A percentile compares a stretch with the other conserved stretches of the same genome.
phyloP scores from a whole-genome alignment of 208 protist species.

The Entamoeba histolytica region DNA sequence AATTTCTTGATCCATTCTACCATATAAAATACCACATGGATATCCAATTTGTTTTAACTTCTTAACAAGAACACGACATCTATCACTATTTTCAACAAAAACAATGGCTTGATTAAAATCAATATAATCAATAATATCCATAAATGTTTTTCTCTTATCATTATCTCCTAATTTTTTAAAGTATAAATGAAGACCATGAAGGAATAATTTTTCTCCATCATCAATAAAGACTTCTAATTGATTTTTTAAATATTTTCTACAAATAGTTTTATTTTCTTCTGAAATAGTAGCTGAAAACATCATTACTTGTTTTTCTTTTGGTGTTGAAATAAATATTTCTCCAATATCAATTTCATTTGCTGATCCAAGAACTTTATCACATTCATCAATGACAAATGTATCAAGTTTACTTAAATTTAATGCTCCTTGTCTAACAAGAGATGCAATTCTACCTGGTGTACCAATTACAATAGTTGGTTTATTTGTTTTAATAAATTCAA shows the following conservation, averaged over 20 bases:
- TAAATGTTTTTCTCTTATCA: conserved; percentile 84
- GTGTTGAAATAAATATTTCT: not conserved
- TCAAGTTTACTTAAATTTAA: conserved; percentile 52
- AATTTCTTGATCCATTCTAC: conserved; percentile 68
- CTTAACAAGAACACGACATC: conserved; percentile 68
- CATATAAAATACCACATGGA: conserved; percentile 77
- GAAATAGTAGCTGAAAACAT: conserved; percentile 48
- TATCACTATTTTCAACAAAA: conserved; percentile 70
- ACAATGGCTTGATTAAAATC: conserved; percentile 99
- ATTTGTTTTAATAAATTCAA: conserved; percentile 1
- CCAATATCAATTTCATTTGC: not conserved
- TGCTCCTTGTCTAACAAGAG: not conserved
- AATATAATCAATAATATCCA: conserved; percentile 83
- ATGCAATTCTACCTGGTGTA: conserved; percentile 64
- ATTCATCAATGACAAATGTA: conserved; percentile 30
- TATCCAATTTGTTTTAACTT: conserved; percentile 76
- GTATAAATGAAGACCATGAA: conserved; percentile 93
- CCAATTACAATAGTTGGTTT: conserved; percentile 70
- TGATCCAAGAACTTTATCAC: not conserved
- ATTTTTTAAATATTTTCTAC: conserved; percentile 89
- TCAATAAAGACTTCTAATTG: conserved; percentile 85
- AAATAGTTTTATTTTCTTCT: conserved; percentile 84
- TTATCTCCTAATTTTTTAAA: conserved; percentile 78
- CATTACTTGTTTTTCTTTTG: not conserved
- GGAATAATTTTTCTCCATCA: conserved; percentile 82